A percentile compares a stretch with the other conserved stretches of the same genome.
These are phyloP conservation scores for Pseudozyma tsukubaensis DNA, from an alignment of 1,284 basidiomycete genomes.

Conservation along the genomic window DNA sequence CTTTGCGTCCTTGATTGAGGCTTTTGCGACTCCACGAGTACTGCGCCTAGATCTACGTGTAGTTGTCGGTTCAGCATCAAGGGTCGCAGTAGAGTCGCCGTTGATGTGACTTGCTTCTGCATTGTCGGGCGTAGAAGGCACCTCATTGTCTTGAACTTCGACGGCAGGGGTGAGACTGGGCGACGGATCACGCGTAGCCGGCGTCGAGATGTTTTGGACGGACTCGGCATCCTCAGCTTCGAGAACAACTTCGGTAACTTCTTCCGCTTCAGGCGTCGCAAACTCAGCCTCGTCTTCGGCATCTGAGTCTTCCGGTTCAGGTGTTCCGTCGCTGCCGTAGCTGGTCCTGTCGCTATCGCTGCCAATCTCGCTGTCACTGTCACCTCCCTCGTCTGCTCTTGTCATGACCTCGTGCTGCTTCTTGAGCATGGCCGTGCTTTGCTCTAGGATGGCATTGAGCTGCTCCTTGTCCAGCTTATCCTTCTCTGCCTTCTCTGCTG, in stretches of 20 bases:
- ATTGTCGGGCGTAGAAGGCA: background rate
- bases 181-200: conserved; percentile 15
- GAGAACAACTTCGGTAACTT: conserved; percentile 25
- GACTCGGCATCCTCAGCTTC: conserved; percentile 1
- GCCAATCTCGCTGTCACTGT: conserved; percentile 29
- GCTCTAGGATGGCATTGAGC: conserved; percentile 87
- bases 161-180: conserved; percentile 8
- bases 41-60: conserved; percentile 19
- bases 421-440: conserved; percentile 87
- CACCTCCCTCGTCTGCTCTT: conserved; percentile 33
- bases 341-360: conserved; percentile 32
- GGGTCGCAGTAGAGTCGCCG: background rate
- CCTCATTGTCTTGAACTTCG: background rate
- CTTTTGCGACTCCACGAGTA: conserved; percentile 1
- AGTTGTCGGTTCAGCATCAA: background rate
- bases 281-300: conserved; percentile 23
- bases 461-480: conserved; percentile 81
- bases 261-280: conserved; percentile 29
- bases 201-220: conserved; percentile 9
- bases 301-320: conserved; percentile 24
- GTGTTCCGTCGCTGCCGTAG: conserved; percentile 37
- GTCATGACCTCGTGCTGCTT: conserved; percentile 72
- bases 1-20: conserved; percentile 7
- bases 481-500: conserved; percentile 75
- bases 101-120: background rate